These are phyloP conservation scores for Leucoagaricus sp. DNA, from an alignment of 1,284 basidiomycete genomes.

Conservation along the genomic window DNA sequence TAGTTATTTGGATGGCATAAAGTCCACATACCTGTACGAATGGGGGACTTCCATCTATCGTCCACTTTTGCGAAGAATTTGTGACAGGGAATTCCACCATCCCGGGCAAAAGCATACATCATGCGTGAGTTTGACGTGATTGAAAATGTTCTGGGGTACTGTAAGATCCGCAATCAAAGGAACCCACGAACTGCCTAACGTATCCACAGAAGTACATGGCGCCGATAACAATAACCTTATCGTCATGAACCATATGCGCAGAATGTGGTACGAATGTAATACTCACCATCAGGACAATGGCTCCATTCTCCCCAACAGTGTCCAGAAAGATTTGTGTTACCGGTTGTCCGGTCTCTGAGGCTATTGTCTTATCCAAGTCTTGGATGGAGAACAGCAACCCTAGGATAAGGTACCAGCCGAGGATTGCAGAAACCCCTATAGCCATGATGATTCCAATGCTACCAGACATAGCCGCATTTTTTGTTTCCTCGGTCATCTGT, in stretches of 20 bases:
- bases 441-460: slow-evolving; percentile 68
- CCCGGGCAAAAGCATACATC: slow-evolving; percentile 78
- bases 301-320: slow-evolving; percentile 69
- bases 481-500: slow-evolving; percentile 80
- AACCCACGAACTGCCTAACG: slow-evolving; percentile 15
- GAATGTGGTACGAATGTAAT: background rate
- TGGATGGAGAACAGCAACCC: slow-evolving; percentile 78
- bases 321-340: slow-evolving; percentile 78
- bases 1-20: background rate
- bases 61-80: slow-evolving; percentile 69
- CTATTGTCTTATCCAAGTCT: slow-evolving; percentile 57
- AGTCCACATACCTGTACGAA: slow-evolving; percentile 57
- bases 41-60: slow-evolving; percentile 56
- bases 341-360: slow-evolving; percentile 60
- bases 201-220: slow-evolving; percentile 74
- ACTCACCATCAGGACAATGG: slow-evolving; percentile 68
- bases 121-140: slow-evolving; percentile 77
- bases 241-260: background rate
- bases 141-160: slow-evolving; percentile 58
- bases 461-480: slow-evolving; percentile 69
- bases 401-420: slow-evolving; percentile 73
- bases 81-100: slow-evolving; percentile 69
- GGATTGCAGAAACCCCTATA: slow-evolving; percentile 73
- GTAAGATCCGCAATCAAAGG: background rate
- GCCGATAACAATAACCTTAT: slow-evolving; percentile 63